Evolutionary conservation across 805 yeast species (phyloP).

Genomic region (Saturnispora serradocipensis): DNA sequence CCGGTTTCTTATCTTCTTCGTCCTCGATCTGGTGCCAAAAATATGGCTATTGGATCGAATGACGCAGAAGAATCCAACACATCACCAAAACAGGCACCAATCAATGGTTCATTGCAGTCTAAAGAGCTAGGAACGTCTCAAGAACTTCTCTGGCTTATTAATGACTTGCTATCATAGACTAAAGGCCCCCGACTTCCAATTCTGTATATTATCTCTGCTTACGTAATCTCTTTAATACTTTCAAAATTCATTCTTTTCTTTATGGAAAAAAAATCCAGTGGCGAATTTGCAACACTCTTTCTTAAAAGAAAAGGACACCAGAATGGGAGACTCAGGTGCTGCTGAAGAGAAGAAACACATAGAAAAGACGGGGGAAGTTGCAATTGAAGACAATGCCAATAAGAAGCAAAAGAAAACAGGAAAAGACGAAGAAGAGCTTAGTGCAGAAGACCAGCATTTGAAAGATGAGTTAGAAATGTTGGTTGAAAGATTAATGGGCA

Average conservation of each 20-base stretch:
- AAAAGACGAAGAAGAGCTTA: conserved; percentile 64
- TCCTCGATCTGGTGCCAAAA: conserved; percentile 2
- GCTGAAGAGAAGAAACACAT: neutral
- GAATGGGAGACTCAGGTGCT: neutral
- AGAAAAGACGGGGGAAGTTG: neutral
- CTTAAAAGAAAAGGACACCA: conserved; percentile 8
- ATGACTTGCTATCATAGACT: conserved; percentile 40
- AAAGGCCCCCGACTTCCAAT: neutral
- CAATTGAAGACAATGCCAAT: conserved; percentile 2
- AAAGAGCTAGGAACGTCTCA: conserved; percentile 38
- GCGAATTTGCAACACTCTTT: conserved; percentile 14
- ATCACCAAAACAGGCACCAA: neutral
- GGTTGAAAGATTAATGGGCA: conserved; percentile 66
- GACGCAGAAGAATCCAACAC: neutral
- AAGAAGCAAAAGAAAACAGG: conserved; percentile 13
- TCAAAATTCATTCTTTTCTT: neutral
- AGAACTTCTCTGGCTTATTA: conserved; percentile 63
- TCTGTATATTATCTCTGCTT: neutral
- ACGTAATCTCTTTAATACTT: neutral
- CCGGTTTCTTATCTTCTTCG: conserved; percentile 23
- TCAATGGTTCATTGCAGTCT: conserved; percentile 10
- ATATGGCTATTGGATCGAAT: neutral
- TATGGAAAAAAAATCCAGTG: conserved; percentile 2
- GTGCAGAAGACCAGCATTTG: conserved; percentile 86
- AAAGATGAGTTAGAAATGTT: conserved; percentile 80